A percentile compares a stretch with the other conserved stretches of the same genome.
Evolutionary conservation across 345 rosid genomes (phyloP).

Genomic region (Trapa incisa): DNA sequence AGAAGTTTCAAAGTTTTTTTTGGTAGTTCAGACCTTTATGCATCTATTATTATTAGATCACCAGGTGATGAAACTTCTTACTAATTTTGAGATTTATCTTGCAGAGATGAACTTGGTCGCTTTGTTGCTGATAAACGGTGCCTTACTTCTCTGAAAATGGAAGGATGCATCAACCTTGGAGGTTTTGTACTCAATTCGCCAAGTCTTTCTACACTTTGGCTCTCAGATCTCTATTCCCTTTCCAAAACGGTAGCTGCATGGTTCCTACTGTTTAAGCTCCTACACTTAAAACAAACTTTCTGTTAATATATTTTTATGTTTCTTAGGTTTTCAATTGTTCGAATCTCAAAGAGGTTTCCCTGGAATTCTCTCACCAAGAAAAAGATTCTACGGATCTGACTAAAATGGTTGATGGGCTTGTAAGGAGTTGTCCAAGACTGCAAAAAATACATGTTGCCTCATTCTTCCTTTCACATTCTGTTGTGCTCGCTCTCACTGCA

Average conservation of each 20-base stretch:
- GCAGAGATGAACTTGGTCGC: conserved; percentile 82
- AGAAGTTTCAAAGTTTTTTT: too few species aligned
- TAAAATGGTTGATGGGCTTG: conserved; percentile 56
- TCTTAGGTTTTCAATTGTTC: conserved; percentile 77
- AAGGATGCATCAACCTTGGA: conserved; percentile 83
- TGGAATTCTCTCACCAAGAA: conserved; percentile 72
- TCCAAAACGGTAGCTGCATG: conserved; percentile 58
- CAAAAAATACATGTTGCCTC: conserved; percentile 86
- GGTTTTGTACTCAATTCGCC: conserved; percentile 67
- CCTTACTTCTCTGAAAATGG: conserved; percentile 77
- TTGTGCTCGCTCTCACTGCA: conserved; percentile 77
- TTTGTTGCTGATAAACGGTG: conserved; percentile 90
- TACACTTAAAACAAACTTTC: not conserved
- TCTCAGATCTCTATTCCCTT: conserved; percentile 60
- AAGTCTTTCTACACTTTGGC: conserved; percentile 83
- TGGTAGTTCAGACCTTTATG: too few species aligned
- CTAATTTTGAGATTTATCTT: conserved; percentile 3
- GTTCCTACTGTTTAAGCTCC: not conserved
- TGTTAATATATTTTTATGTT: not conserved
- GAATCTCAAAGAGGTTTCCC: conserved; percentile 63
- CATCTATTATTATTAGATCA: too few species aligned
- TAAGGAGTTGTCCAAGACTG: conserved; percentile 58
- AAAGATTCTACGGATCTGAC: conserved; percentile 66
- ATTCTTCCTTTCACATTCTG: conserved; percentile 61
- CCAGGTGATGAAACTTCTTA: not conserved